phyloP scores from a whole-genome alignment of 345 rosid species.

The Moringa oleifera region DNA sequence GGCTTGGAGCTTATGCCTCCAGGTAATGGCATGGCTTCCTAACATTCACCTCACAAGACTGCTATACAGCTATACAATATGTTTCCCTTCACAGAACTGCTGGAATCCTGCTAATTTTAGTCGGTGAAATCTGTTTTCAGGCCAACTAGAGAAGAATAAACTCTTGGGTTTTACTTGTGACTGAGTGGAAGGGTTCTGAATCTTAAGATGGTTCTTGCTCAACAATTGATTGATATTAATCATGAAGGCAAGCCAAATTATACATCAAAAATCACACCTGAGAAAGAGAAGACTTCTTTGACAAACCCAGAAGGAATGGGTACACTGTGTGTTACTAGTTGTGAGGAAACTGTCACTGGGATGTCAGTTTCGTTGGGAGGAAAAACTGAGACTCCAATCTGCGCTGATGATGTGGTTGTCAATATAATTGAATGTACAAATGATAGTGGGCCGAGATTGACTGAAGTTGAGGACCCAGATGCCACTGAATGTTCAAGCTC shows the following conservation, averaged over 20 bases:
- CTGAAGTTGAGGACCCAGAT: slow-evolving; percentile 55
- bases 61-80: too few species aligned
- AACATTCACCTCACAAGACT: not conserved
- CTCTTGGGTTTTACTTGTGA: not conserved
- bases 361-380: slow-evolving; percentile 19
- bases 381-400: slow-evolving; percentile 19
- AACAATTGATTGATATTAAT: slow-evolving; percentile 34
- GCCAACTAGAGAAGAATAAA: slow-evolving; percentile 13
- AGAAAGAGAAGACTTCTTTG: slow-evolving; percentile 25
- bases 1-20: not conserved
- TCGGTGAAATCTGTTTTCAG: slow-evolving; percentile 13
- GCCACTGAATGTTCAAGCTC: slow-evolving; percentile 89
- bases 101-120: not conserved
- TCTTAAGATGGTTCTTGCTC: slow-evolving; percentile 28
- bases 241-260: slow-evolving; percentile 21
- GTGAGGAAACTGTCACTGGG: slow-evolving; percentile 21
- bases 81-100: too few species aligned
- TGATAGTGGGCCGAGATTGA: slow-evolving; percentile 14
- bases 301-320: slow-evolving; percentile 23
- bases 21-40: not conserved
- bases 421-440: slow-evolving; percentile 42
- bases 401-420: slow-evolving; percentile 46
- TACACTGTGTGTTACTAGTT: slow-evolving; percentile 24
- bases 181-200: slow-evolving; percentile 8
- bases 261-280: slow-evolving; percentile 23